Evolutionary conservation across 176 grass and related monocot species (phyloP), one percentile per base, ranked within the genome.

Genomic region (Neostapfia colusana): DNA sequence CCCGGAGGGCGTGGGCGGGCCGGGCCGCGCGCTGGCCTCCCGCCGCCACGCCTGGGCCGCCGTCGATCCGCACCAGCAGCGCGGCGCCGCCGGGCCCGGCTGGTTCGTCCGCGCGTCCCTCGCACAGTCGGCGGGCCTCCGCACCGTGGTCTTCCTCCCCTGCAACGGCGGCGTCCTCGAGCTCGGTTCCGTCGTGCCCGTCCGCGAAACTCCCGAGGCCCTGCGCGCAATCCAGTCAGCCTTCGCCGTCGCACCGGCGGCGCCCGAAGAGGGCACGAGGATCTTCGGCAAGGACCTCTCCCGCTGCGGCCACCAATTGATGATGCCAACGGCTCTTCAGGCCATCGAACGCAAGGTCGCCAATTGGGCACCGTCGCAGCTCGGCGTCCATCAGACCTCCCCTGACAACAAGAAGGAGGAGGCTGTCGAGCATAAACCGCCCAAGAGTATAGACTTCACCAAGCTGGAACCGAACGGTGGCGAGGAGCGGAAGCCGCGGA

Each of bases 131-230:
- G 89, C 94, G 8, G 91, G 94, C 31, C 72, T 97, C 10, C 79
- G 86, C 67, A 92, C 94, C 13, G 73, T 93, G 27, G 84, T 93
- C 36, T 71, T 97, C 39, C 66, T 97, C 49, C 94, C 91, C 15
- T 83, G 92, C 80, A 74, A 77, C 41, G 73, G 73, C 70, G 91
- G 91, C 11, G 91, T 93, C 44, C 81, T 97, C 6, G 94, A 97
- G 74, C 72, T 97, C 25, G 94, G 91, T 3, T 97, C 94, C 49
- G 59, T 83, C 40, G 67, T 61, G 12, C 44, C 72, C 15, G 61
- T 97, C 55, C 86, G 70, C n/a, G 89, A 97, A 79, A 79, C 67
- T 6, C 78, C 81, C 41, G 81, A 97, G 18, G 49, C 73, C 3
- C 28, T 97, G 63, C 63, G 64, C 53, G 73, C 77, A 39, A 85